Evolutionary conservation across 768 basidiomycete species (phyloP), one percentile per base, ranked within the genome.

Genomic region (Coprinopsis marcescibilis): DNA sequence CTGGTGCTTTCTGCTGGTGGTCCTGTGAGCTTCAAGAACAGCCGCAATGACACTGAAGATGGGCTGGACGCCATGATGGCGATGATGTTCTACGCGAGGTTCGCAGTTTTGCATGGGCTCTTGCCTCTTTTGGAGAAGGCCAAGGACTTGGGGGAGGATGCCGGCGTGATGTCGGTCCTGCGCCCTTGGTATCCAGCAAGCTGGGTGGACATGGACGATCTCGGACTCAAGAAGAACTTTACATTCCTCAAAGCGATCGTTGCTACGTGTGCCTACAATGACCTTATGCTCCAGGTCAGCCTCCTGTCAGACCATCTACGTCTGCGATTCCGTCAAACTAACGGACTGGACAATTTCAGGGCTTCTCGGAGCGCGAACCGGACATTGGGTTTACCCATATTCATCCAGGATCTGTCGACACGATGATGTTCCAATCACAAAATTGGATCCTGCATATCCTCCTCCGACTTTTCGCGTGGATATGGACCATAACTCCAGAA

Each of bases 1-100:
- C 65, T 81, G 30, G 66, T 76, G 25, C 55, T 77, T 50, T 67
- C 73, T 0, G 57, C 73, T 2, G 78, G 76, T n/a, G n/a, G n/a
- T 0, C 55, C 71, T 27, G 42, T 76, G 33, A 64, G 64, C 11
- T 43, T 71, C 38, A 52, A 54, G 3, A 69, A 58, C 50, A 23
- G 39, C 6, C 51, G 57, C n/a, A 55, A 59, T 26, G 59, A 60
- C 33, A 60, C 61, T 0, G 47, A 50, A 20, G 63, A 65, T 19
- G 63, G 60, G 0, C 57, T 65, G 12, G 63, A 63, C 27, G 57
- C 48, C 48, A 65, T 60, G 48, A 30, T 65, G 33, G 60, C 60
- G 1, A 49, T 59, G 24, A 52, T 55, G 34, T 65, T 62, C 25
- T 65, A 65, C 34, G 15, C 30, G 15, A 20, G 32, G 32, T 45